Evolutionary conservation across 129 eudicot genomes (phyloP).

Genomic region (Apium graveolens): DNA sequence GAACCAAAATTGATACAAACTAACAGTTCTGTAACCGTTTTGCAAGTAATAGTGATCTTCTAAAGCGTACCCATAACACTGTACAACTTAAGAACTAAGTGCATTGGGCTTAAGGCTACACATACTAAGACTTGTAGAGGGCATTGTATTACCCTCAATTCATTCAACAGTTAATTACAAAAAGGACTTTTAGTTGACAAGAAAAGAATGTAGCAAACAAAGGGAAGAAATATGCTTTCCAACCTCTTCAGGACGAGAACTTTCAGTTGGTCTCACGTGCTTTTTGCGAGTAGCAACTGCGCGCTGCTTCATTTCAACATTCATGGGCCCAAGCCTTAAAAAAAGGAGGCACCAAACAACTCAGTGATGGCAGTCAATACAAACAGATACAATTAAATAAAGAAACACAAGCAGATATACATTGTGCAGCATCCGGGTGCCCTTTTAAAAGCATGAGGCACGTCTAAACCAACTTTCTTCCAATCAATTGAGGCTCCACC

Average conservation of each 20-base stretch:
- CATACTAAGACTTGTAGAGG: not conserved
- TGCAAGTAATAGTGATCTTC: not conserved
- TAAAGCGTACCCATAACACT: not conserved
- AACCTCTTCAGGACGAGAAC: constrained; percentile 83
- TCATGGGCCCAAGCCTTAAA: constrained; percentile 94
- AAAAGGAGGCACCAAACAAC: not conserved
- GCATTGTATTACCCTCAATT: not conserved
- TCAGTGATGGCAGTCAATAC: too few relatives aligned
- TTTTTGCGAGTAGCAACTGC: constrained; percentile 42
- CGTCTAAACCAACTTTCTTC: constrained; percentile 57
- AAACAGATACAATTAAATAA: not conserved
- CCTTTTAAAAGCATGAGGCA: constrained; percentile 53
- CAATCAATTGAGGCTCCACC: constrained; percentile 47
- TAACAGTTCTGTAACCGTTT: not conserved
- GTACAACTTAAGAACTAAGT: not conserved
- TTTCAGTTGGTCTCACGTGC: constrained; percentile 50
- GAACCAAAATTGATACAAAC: not conserved
- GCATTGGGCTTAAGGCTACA: not conserved
- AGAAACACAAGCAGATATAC: constrained; percentile 21
- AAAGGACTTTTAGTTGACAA: not conserved
- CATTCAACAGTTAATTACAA: not conserved
- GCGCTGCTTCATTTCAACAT: constrained; percentile 70
- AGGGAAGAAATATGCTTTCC: not conserved
- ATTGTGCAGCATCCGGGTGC: constrained; percentile 75
- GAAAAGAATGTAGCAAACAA: not conserved